Evolutionary conservation across 129 eudicot genomes (phyloP).

Genomic region (Centrapalus pauciflorus): DNA sequence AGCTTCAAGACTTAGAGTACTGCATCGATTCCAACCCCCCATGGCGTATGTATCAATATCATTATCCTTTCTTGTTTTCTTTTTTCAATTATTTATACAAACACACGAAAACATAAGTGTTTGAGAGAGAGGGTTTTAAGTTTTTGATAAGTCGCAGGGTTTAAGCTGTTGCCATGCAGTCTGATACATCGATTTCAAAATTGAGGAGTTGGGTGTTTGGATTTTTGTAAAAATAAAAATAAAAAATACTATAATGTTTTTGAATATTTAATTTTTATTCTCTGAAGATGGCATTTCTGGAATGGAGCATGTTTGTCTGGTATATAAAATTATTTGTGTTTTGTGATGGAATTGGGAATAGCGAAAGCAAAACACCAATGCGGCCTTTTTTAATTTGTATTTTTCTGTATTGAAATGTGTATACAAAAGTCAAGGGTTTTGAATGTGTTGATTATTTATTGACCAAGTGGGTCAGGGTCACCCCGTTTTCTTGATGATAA

Average conservation of each 20-base stretch:
- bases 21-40: conserved; percentile 98
- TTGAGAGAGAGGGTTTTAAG: background rate
- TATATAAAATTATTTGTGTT: conserved; percentile 18
- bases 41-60: conserved; percentile 57
- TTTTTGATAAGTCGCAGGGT: background rate
- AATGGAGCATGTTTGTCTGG: conserved; percentile 26
- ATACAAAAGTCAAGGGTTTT: conserved; percentile 29
- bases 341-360: conserved; percentile 30
- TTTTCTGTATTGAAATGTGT: conserved; percentile 13
- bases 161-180: conserved; percentile 19
- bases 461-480: conserved; percentile 38
- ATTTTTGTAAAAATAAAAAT: background rate
- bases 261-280: conserved; percentile 6
- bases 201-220: conserved; percentile 11
- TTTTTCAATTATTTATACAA: background rate
- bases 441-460: conserved; percentile 30
- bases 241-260: background rate
- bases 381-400: conserved; percentile 10
- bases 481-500: conserved; percentile 4
- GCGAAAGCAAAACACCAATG: conserved; percentile 41
- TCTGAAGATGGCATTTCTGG: conserved; percentile 13
- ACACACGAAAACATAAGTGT: background rate
- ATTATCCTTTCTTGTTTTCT: background rate
- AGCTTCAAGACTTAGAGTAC: conserved; percentile 95
- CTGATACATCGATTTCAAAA: background rate